Evolutionary conservation across 768 basidiomycete species (phyloP), one percentile per base, ranked within the genome.

Genomic region (Lenzites betulinus): DNA sequence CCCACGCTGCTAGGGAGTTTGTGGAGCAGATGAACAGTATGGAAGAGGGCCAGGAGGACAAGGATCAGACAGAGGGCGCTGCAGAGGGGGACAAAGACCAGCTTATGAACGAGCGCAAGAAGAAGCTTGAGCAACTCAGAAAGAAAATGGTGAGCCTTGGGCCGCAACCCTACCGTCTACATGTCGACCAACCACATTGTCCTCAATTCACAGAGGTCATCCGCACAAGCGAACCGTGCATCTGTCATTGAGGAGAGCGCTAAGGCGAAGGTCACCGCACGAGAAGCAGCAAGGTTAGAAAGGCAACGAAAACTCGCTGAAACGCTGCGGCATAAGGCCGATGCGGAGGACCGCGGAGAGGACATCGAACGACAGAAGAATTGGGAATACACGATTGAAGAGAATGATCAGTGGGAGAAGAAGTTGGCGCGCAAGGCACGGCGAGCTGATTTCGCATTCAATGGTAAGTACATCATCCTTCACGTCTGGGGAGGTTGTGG

Each of bases 391-490:
- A 91, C 91, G 26, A 86, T 97, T 58, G 93, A 98, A 76, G 93
- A 98, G 75, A 96, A 95, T 70, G 94, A 98, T 62, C 81, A 86
- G 58, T 99, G 97, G 97, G 95, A 97, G 78, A 91, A 90, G 80
- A 93, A 95, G 73, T 73, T 84, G 66, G 88, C 86, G 25, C 77
- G 88, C 68, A 98, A 95, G 75, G 84, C 83, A 64, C 81, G 93
- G 72, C 81, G 92, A 73, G 92, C 88, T 9, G 92, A 96, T 74
- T 93, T 87, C 65, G 88, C 90, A 73, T 98, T 97, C 71, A 90
- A 96, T 71, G 92, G 96, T 95, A 59, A 50, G 90, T 78, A 23
- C 7, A 52, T 47, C 18, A 20, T 43, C 16, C n/a, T 11, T 30
- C 26, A 26, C 11, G 30, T 33, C 15, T 26, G 8, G 11, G 18